Base-by-base conservation (phyloP, 306 rosid genomes). In the Lathyrus sativus region DNA sequence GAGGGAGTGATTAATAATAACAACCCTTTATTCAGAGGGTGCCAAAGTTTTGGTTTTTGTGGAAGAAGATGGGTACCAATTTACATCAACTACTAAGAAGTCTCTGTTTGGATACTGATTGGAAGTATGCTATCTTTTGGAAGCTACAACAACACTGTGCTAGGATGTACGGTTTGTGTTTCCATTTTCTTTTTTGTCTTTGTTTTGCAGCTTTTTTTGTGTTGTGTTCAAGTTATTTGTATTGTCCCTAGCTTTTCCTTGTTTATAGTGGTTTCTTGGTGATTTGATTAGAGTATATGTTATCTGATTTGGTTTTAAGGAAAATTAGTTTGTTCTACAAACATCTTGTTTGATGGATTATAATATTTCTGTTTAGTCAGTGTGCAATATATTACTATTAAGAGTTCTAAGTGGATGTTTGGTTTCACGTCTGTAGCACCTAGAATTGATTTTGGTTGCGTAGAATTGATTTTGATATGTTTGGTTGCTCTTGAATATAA, bases 61-160 rank as follows among this genome's bases (percentile, higher is more conserved):
- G 33, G 46, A 62, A 19, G 71, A 67, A 56, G 73, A 89, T 89
- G 96, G 90, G 85, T 79, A 37, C 83, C 60, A 85, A 86, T 62
- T 79, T 89, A 88, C 92, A 77, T 62, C 86, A 76, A 62, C 24
- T 82, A 37, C 87, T 93, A 19, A 83, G 86, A 80, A 90, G 84
- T 82, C 84, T 93, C 55, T 93, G 98, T 72, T 84, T 79, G 39
- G 83, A 85, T 73, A 83, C 90, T 14, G 87, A 84, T 60, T 93
- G 98, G 98, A 93, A 86, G 73, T 93, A 88, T 46, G 98, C 97
- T 74, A 85, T 90, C 84, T 90, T 86, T 76, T 93, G 98, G 98
- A 90, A 88, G 78, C 91, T 93, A 82, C 84, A 83, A 71, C 87
- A 84, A 71, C 87, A 84, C 76, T 91, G 86, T 45, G 80, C 91